Evolutionary conservation across 192 early-diverging fungal species (phyloP).

Genomic region (Thoreauomyces humboldtii): DNA sequence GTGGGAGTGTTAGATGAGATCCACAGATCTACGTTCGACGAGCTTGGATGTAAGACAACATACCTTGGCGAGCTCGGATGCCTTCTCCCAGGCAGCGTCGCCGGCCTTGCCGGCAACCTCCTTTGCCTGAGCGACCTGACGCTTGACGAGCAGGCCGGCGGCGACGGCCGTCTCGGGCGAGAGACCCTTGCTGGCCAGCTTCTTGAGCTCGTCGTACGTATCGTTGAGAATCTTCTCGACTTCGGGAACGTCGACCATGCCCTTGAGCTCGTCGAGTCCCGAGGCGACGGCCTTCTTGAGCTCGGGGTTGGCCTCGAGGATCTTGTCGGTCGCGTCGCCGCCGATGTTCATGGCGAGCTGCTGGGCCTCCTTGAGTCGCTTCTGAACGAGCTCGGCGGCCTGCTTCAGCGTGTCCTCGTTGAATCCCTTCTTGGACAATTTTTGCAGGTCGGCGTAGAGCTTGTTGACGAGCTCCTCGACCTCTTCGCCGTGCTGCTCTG

Average conservation of each 20-base stretch:
- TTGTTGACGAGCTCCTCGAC: conserved; percentile 10
- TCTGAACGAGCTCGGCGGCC: background rate
- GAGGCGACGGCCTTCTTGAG: conserved; percentile 16
- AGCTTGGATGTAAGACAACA: too few relatives aligned
- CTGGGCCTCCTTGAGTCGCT: conserved; percentile 5
- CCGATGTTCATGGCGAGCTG: conserved; percentile 3
- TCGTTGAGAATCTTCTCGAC: conserved; percentile 5
- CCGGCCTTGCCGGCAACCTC: conserved; percentile 6
- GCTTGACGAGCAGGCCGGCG: conserved; percentile 7
- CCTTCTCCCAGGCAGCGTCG: conserved; percentile 16
- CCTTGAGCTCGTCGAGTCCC: conserved; percentile 15
- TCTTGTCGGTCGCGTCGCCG: conserved; percentile 13
- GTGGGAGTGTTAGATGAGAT: too few relatives aligned
- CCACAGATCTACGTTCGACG: too few relatives aligned
- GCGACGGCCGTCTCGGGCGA: background rate
- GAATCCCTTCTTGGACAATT: conserved; percentile 12
- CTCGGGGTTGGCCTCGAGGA: conserved; percentile 9
- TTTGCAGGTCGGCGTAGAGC: conserved; percentile 7
- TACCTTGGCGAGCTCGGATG: conserved; percentile 10
- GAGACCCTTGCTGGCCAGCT: conserved; percentile 16
- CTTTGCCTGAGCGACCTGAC: conserved; percentile 2
- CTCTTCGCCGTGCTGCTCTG: conserved; percentile 14
- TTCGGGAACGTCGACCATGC: conserved; percentile 14
- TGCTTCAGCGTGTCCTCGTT: conserved; percentile 17
- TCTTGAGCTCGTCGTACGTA: conserved; percentile 13